Evolutionary conservation across 2,329 filamentous ascomycete species (phyloP).

Genomic region (Alternaria dauci): DNA sequence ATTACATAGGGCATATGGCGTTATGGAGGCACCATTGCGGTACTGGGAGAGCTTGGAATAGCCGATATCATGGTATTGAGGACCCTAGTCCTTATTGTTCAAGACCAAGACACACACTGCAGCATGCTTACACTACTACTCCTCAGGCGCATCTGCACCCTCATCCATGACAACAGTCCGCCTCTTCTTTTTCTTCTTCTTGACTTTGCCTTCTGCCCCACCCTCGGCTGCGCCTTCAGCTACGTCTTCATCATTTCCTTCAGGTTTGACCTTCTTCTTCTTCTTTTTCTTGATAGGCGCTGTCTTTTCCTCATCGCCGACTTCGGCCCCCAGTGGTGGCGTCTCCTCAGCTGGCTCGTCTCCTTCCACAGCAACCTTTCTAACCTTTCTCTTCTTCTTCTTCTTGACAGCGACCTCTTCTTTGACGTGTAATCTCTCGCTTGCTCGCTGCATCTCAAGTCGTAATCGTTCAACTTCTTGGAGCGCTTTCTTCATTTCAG

Average conservation of each 20-base stretch:
- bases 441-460: slow-evolving; percentile 86
- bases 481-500: slow-evolving; percentile 87
- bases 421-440: slow-evolving; percentile 76
- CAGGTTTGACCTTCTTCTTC: slow-evolving; percentile 53
- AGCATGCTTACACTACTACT: slow-evolving; percentile 11
- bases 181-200: slow-evolving; percentile 56
- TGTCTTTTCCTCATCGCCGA: slow-evolving; percentile 20
- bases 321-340: slow-evolving; percentile 25
- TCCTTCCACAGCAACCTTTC: slow-evolving; percentile 62
- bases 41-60: background rate
- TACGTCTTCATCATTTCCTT: slow-evolving; percentile 22
- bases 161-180: slow-evolving; percentile 47
- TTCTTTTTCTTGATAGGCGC: slow-evolving; percentile 49
- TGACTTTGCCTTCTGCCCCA: slow-evolving; percentile 46
- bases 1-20: slow-evolving; percentile 12
- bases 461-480: slow-evolving; percentile 86
- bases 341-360: slow-evolving; percentile 62
- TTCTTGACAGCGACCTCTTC: slow-evolving; percentile 71
- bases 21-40: slow-evolving; percentile 4
- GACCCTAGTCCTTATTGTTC: slow-evolving; percentile 6
- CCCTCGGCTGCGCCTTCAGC: slow-evolving; percentile 27
- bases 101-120: background rate
- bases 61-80: slow-evolving; percentile 3
- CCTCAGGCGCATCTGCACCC: slow-evolving; percentile 16
- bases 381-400: slow-evolving; percentile 65